Conservation (phyloP, 2,329 filamentous ascomycete species). For the Hypoxylon sp. region DNA sequence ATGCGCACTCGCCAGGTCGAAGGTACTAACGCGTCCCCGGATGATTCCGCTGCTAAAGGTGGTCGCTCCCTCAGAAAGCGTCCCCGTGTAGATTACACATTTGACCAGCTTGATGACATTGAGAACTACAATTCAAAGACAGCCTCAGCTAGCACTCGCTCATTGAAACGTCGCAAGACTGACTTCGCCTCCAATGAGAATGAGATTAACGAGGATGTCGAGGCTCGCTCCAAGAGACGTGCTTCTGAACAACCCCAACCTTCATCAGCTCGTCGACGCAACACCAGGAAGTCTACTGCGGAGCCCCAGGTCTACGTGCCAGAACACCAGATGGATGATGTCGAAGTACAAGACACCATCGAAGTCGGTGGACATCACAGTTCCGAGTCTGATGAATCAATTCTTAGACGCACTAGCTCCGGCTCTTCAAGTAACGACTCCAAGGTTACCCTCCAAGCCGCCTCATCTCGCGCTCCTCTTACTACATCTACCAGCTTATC, state of each 20-base stretch:
- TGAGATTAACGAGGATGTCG: slow-evolving; percentile 49
- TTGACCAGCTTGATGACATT: slow-evolving; percentile 67
- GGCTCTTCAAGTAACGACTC: slow-evolving; percentile 48
- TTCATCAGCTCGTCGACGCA: slow-evolving; percentile 48
- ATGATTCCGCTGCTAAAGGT: slow-evolving; percentile 67
- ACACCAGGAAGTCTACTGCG: slow-evolving; percentile 49
- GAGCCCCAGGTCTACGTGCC: slow-evolving; percentile 51
- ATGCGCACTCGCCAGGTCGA: slow-evolving; percentile 62
- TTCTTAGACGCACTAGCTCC: slow-evolving; percentile 53
- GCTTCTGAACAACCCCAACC: slow-evolving; percentile 54
- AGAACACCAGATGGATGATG: slow-evolving; percentile 58
- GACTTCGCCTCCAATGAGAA: slow-evolving; percentile 47
- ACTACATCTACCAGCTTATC: slow-evolving; percentile 23
- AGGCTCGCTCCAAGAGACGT: slow-evolving; percentile 50
- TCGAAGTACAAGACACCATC: slow-evolving; percentile 71
- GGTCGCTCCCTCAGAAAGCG: slow-evolving; percentile 72
- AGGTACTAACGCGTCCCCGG: slow-evolving; percentile 55
- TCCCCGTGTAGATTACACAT: slow-evolving; percentile 70
- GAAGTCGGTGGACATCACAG: slow-evolving; percentile 66
- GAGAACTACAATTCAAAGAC: slow-evolving; percentile 48
- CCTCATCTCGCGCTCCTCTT: slow-evolving; percentile 6
- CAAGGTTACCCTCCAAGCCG: slow-evolving; percentile 27
- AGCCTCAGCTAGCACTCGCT: slow-evolving; percentile 48
- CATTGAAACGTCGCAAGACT: slow-evolving; percentile 53
- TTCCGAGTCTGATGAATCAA: slow-evolving; percentile 53